Conservation (phyloP, 805 yeast species). For the Isabelozyma rhagii region DNA sequence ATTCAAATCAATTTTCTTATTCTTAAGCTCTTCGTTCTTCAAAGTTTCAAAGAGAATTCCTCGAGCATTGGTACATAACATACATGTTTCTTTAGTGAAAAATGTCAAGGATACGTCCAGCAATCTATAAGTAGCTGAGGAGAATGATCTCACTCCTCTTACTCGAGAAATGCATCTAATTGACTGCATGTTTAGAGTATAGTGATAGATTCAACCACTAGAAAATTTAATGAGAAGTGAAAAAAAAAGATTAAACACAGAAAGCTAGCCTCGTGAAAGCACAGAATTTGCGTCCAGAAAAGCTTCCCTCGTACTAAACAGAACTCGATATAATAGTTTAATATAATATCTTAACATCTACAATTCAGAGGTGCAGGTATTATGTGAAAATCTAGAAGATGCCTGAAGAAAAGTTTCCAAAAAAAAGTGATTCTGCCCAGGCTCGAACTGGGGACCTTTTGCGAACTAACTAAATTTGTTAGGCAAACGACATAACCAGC, state of each 20-base stretch:
- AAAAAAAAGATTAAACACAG: too few species aligned
- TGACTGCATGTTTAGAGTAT: not conserved
- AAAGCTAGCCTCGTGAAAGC: too few species aligned
- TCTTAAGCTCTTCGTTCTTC: slow-evolving; percentile 20
- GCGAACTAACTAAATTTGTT: slow-evolving; percentile 49
- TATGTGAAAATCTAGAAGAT: not conserved
- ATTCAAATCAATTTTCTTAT: slow-evolving; percentile 28
- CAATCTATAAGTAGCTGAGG: not conserved
- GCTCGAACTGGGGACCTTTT: slow-evolving; percentile 99
- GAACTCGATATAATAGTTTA: too few species aligned
- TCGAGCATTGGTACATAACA: slow-evolving; percentile 65
- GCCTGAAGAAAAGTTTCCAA: not conserved
- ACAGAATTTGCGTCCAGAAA: too few species aligned
- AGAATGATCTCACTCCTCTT: not conserved
- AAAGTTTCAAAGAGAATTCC: slow-evolving; percentile 44
- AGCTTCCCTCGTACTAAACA: too few species aligned
- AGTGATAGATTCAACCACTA: not conserved
- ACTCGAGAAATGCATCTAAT: not conserved
- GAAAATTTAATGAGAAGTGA: too few species aligned
- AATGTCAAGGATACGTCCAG: slow-evolving; percentile 41
- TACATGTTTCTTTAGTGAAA: slow-evolving; percentile 69
- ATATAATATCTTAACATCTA: too few species aligned
- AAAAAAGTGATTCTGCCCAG: slow-evolving; percentile 91
- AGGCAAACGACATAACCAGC: not conserved
- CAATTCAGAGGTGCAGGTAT: too few species aligned